phyloP scores from a whole-genome alignment of 257 asterid species.

The Nyctanthes arbortristis region DNA sequence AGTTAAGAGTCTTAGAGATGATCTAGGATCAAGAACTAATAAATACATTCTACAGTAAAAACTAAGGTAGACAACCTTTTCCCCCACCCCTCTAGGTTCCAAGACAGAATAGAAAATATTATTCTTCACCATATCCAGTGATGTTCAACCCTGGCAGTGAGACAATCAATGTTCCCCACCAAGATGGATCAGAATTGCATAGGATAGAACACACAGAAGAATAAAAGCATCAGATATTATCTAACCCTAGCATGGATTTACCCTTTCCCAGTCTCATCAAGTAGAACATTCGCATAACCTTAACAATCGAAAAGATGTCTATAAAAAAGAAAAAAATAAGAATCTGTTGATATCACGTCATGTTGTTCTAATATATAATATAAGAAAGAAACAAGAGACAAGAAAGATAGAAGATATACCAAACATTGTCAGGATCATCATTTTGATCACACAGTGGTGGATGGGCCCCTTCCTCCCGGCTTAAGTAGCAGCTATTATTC shows the following conservation, averaged over 20 bases:
- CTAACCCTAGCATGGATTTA: neutral
- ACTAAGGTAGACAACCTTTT: neutral
- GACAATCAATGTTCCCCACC: neutral
- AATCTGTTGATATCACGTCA: neutral
- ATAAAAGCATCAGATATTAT: conserved; percentile 1
- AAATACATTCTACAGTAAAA: neutral
- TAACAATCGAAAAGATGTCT: neutral
- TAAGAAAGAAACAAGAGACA: neutral
- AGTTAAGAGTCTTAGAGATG: neutral
- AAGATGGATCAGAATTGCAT: neutral
- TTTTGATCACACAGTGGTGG: conserved; percentile 83
- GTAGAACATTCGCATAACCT: conserved; percentile 1
- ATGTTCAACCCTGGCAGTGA: conserved; percentile 1
- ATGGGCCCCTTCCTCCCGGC: conserved; percentile 65
- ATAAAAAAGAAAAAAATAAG: neutral
- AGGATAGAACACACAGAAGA: neutral
- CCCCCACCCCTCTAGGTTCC: neutral
- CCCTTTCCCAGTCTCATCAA: neutral
- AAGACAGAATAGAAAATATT: neutral
- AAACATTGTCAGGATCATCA: conserved; percentile 85
- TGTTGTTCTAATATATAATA: neutral
- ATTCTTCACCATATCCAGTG: neutral
- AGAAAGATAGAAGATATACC: conserved; percentile 44
- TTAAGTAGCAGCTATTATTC: conserved; percentile 81
- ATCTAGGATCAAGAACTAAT: neutral